A percentile compares a stretch with the other conserved stretches of the same genome.
Conservation (phyloP, 108 stramenopile species). For the Chaetoceros muelleri region DNA sequence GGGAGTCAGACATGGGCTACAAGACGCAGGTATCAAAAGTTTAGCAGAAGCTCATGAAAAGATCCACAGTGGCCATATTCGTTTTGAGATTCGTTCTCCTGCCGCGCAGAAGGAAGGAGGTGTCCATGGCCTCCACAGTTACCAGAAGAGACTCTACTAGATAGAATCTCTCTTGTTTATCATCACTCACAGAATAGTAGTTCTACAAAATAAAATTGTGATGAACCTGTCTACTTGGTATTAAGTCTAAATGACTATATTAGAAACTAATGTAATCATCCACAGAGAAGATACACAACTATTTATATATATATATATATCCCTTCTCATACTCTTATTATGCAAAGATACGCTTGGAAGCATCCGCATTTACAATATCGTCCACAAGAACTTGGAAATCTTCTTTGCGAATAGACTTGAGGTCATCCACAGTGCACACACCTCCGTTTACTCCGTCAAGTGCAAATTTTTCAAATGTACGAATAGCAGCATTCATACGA, state of each 20-base stretch:
- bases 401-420: constrained; percentile 73
- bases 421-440: constrained; percentile 55
- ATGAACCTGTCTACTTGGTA: too few relatives aligned
- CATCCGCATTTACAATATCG: constrained; percentile 83
- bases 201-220: too few relatives aligned
- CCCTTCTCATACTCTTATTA: constrained; percentile 36
- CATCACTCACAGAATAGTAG: too few relatives aligned
- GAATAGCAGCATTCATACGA: constrained; percentile 93
- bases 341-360: constrained; percentile 82
- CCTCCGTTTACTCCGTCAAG: constrained; percentile 80
- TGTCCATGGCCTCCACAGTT: constrained; percentile 96
- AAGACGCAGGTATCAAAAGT: constrained; percentile 83
- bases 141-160: constrained; percentile 87
- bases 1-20: constrained; percentile 97
- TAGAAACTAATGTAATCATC: too few relatives aligned
- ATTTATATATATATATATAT: not conserved
- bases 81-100: constrained; percentile 97
- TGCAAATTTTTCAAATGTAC: constrained; percentile 89
- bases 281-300: not conserved
- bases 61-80: constrained; percentile 64
- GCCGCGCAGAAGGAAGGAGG: constrained; percentile 99
- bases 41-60: constrained; percentile 60
- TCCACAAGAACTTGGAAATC: constrained; percentile 95
- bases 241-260: too few relatives aligned
- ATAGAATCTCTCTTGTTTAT: too few relatives aligned